A percentile compares a stretch with the other conserved stretches of the same genome.
Conservation (phyloP, 2,329 filamentous ascomycete genomes). For the Phoma herbarum region DNA sequence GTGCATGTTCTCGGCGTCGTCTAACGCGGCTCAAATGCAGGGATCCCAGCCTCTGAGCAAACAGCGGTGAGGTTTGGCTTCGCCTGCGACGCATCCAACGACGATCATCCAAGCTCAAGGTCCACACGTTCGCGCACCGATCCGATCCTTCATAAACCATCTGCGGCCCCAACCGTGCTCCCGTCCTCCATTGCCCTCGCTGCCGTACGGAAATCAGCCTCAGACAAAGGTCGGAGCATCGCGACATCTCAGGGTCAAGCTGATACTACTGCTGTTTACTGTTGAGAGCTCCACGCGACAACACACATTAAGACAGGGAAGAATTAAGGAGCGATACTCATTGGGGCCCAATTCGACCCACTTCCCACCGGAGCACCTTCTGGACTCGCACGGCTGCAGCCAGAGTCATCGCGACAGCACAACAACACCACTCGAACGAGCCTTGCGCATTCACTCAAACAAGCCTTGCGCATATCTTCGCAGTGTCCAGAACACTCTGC, state of each 20-base stretch:
- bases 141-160: conserved; percentile 16
- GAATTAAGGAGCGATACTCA: background rate
- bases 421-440: conserved; percentile 1
- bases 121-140: conserved; percentile 42
- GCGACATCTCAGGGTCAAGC: conserved; percentile 6
- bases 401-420: conserved; percentile 7
- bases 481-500: background rate
- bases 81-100: conserved; percentile 19
- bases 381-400: conserved; percentile 13
- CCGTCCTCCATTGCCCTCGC: conserved; percentile 5
- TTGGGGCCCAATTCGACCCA: conserved; percentile 34
- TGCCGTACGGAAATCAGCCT: background rate
- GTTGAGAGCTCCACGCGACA: conserved; percentile 11
- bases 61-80: conserved; percentile 34
- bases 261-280: background rate
- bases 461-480: conserved; percentile 1
- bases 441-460: conserved; percentile 4
- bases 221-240: background rate
- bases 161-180: conserved; percentile 30
- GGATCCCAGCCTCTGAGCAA: conserved; percentile 23
- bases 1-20: conserved; percentile 24
- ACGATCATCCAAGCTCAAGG: conserved; percentile 22
- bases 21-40: conserved; percentile 22
- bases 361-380: conserved; percentile 21
- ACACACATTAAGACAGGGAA: conserved; percentile 11